phyloP scores from a whole-genome alignment of 305 asterid genomes.

The Caryopteris hybrid region DNA sequence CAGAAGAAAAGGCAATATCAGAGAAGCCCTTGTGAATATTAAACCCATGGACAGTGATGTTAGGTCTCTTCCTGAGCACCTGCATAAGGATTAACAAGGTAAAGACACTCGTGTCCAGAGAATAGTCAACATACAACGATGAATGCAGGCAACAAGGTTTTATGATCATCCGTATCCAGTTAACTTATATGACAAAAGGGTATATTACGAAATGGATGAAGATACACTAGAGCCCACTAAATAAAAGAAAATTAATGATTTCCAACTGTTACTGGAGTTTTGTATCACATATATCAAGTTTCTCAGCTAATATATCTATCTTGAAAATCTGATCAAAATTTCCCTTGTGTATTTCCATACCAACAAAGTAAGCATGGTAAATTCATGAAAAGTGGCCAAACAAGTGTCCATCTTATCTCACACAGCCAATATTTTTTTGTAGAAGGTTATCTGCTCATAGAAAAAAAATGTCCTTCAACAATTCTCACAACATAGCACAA shows the following conservation, averaged over 20 bases:
- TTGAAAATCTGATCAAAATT: neutral
- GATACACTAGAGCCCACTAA: too few species aligned
- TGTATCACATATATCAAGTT: neutral
- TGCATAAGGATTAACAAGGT: conserved; percentile 36
- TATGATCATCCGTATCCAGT: too few species aligned
- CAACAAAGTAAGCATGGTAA: neutral
- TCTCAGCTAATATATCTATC: neutral
- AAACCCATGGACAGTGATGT: conserved; percentile 68
- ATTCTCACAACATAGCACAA: neutral
- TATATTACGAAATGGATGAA: too few species aligned
- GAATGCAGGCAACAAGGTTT: too few species aligned
- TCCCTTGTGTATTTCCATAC: neutral
- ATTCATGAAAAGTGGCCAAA: neutral
- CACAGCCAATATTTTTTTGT: neutral
- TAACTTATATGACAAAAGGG: too few species aligned
- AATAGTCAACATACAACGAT: neutral
- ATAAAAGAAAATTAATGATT: neutral
- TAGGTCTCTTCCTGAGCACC: conserved; percentile 71
- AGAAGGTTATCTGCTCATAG: neutral
- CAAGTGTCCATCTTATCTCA: neutral
- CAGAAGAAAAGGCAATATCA: conserved; percentile 75
- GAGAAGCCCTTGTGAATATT: conserved; percentile 61
- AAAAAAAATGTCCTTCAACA: neutral
- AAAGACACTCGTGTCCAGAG: neutral
- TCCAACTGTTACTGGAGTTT: neutral